Conservation (phyloP, 2,329 filamentous ascomycete species). For the Verticillium dahliae region DNA sequence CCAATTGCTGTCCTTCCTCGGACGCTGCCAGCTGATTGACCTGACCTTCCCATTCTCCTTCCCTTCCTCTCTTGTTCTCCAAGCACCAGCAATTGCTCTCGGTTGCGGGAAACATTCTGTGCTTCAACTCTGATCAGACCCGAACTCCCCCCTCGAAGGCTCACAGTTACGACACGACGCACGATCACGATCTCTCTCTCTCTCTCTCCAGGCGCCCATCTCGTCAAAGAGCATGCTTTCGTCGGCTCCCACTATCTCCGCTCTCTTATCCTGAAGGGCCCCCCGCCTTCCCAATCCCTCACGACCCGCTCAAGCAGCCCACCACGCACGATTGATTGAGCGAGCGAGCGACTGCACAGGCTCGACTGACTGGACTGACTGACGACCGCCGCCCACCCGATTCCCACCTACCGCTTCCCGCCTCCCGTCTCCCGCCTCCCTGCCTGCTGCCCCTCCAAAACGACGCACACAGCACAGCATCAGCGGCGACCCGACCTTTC, state of each 20-base stretch:
- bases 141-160: not conserved
- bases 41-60: not conserved
- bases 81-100: not conserved
- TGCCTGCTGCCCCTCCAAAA: not conserved
- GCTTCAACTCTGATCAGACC: not conserved
- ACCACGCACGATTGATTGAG: not conserved
- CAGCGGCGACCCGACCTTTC: conserved; percentile 11
- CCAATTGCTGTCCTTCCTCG: not conserved
- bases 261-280: not conserved
- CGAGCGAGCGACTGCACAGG: not conserved
- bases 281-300: not conserved
- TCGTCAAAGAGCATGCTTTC: not conserved
- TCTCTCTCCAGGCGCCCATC: not conserved
- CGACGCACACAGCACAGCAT: not conserved
- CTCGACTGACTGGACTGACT: not conserved
- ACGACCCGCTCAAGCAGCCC: not conserved
- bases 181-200: not conserved
- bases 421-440: not conserved
- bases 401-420: not conserved
- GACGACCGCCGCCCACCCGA: not conserved
- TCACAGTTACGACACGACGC: not conserved
- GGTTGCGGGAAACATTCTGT: not conserved
- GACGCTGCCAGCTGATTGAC: not conserved
- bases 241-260: not conserved
- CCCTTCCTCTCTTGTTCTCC: not conserved